A percentile compares a stretch with the other conserved stretches of the same genome.
Conservation (phyloP, 2,329 filamentous ascomycete species). For the Aspergillus proliferans region DNA sequence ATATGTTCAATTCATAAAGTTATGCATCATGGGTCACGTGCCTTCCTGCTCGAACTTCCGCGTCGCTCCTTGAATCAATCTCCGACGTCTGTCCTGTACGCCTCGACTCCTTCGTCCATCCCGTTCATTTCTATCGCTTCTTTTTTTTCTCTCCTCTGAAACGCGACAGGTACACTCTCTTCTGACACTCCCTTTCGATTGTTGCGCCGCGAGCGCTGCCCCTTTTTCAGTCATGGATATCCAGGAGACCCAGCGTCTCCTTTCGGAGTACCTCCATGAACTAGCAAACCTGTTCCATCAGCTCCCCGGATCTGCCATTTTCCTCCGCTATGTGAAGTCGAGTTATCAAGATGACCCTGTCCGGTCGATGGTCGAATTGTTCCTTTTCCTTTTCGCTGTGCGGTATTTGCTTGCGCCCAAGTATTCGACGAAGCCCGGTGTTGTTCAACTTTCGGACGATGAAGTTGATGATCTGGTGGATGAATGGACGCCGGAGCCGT, state of each 20-base stretch:
- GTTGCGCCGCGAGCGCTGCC: slow-evolving; percentile 7
- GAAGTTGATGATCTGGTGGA: slow-evolving; percentile 96
- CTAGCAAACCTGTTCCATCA: slow-evolving; percentile 69
- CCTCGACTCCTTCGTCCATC: background rate
- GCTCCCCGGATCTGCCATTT: slow-evolving; percentile 86
- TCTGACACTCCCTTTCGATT: background rate
- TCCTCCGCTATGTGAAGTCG: slow-evolving; percentile 90
- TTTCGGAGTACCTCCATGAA: slow-evolving; percentile 50
- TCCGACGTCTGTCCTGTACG: background rate
- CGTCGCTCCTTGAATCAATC: background rate
- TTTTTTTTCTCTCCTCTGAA: background rate
- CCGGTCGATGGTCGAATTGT: slow-evolving; percentile 84
- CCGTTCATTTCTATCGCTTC: background rate
- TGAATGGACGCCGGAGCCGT: slow-evolving; percentile 91
- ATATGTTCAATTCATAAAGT: background rate
- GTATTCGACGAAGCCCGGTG: slow-evolving; percentile 88
- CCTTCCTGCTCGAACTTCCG: background rate
- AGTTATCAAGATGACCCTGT: slow-evolving; percentile 97
- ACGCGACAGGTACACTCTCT: background rate
- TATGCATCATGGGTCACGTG: background rate
- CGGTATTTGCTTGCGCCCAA: slow-evolving; percentile 86
- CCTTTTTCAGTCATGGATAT: slow-evolving; percentile 45
- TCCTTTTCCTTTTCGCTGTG: slow-evolving; percentile 91
- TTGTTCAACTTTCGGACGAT: slow-evolving; percentile 84
- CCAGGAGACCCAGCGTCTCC: slow-evolving; percentile 49